These are phyloP conservation scores for Gnaphalium uliginosum DNA, from an alignment of 129 eudicot genomes.

Conservation along the genomic window DNA sequence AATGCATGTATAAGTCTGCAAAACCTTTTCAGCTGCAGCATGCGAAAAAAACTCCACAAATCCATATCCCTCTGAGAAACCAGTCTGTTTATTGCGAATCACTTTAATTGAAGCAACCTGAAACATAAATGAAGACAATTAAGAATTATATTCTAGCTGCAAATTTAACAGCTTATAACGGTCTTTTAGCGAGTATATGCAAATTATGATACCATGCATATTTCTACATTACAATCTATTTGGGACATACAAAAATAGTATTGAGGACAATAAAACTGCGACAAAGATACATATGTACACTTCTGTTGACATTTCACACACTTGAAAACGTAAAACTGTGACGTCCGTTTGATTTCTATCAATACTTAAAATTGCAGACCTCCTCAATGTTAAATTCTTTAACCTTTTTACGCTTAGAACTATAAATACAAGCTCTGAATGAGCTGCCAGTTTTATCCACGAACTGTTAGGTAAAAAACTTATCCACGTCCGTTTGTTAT, in stretches of 20 bases:
- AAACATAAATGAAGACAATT: not conserved
- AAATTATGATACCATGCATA: not conserved
- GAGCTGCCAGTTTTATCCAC: not conserved
- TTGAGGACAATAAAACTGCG: too few species aligned
- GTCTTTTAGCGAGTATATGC: too few species aligned
- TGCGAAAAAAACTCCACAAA: conserved; percentile 82
- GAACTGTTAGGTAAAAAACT: not conserved
- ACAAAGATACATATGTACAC: too few species aligned
- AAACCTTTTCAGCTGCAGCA: conserved; percentile 72
- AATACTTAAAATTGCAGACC: too few species aligned
- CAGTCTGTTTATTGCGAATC: conserved; percentile 87
- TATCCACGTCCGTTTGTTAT: too few species aligned
- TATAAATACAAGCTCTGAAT: not conserved
- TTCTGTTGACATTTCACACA: too few species aligned
- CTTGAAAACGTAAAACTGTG: not conserved
- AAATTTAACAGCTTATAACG: not conserved
- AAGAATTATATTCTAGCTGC: not conserved
- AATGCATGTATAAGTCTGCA: conserved; percentile 57
- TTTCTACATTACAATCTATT: not conserved
- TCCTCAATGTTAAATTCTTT: too few species aligned
- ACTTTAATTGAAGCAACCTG: conserved; percentile 83
- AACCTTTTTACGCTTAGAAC: not conserved
- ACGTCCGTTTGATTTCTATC: not conserved
- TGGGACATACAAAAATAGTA: not conserved
- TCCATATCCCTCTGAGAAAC: conserved; percentile 84